A percentile compares a stretch with the other conserved stretches of the same genome.
These are phyloP conservation scores for Paralagenidium karlingii DNA, from an alignment of 352 stramenopile genomes.

Conservation along the genomic window DNA sequence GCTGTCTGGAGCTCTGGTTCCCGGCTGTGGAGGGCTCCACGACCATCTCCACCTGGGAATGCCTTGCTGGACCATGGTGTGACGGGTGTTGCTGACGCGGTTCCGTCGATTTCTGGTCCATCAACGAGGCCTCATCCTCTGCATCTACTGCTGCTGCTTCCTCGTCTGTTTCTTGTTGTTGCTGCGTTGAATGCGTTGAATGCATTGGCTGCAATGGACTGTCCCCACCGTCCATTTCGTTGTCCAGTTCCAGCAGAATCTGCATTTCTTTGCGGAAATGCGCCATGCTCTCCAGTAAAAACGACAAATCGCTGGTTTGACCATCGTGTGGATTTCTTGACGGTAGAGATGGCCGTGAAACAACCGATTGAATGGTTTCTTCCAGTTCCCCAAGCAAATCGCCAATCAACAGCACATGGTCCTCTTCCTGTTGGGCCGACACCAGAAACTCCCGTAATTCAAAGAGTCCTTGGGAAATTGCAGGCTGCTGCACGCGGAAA, in stretches of 20 bases:
- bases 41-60: too few relatives aligned
- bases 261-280: constrained; percentile 57
- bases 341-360: too few relatives aligned
- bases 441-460: constrained; percentile 38
- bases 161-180: constrained; percentile 1
- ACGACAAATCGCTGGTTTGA: constrained; percentile 22
- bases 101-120: too few relatives aligned
- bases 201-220: constrained; percentile 11
- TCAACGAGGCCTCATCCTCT: too few relatives aligned
- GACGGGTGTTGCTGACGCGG: too few relatives aligned
- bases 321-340: too few relatives aligned
- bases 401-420: constrained; percentile 32
- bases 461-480: constrained; percentile 16
- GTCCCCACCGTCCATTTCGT: constrained; percentile 10
- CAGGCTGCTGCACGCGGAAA: constrained; percentile 40
- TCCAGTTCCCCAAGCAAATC: constrained; percentile 41
- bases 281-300: constrained; percentile 38
- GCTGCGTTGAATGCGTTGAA: constrained; percentile 11
- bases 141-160: neutral
- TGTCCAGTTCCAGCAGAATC: constrained; percentile 36
- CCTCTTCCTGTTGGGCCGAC: constrained; percentile 18
- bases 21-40: too few relatives aligned
- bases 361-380: constrained; percentile 17
- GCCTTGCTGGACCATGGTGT: too few relatives aligned
- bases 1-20: too few relatives aligned